Conservation (phyloP, 352 stramenopile species). For the Globisporangium heterothallicum region DNA sequence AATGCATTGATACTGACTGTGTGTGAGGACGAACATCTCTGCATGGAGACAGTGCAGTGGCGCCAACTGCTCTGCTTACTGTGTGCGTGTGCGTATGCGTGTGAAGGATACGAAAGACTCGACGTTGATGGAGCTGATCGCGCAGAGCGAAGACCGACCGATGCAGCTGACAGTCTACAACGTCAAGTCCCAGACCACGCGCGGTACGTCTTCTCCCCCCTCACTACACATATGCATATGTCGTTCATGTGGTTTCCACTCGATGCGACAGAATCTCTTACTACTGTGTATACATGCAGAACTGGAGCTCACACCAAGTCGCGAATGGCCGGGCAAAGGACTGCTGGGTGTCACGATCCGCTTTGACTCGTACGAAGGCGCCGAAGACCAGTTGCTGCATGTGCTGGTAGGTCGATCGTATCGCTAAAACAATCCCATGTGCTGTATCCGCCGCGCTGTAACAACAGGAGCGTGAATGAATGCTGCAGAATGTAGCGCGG, state of each 20-base stretch:
- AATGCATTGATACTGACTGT: too few relatives aligned
- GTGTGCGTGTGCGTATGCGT: not conserved
- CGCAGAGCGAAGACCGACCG: constrained; percentile 69
- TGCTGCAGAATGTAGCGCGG: constrained; percentile 66
- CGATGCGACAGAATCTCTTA: not conserved
- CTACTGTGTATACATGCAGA: constrained; percentile 20
- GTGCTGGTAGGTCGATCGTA: constrained; percentile 68
- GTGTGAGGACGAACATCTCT: too few relatives aligned
- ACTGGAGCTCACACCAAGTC: constrained; percentile 86
- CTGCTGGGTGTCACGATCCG: constrained; percentile 96
- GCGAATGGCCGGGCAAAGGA: constrained; percentile 91
- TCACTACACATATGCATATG: not conserved
- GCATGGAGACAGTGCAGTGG: not conserved
- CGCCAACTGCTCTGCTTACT: not conserved
- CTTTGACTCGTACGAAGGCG: constrained; percentile 95
- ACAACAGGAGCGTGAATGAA: too few relatives aligned
- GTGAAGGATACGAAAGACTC: constrained; percentile 74
- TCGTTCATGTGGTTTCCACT: not conserved
- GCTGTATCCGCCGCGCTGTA: not conserved
- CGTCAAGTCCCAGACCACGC: constrained; percentile 67
- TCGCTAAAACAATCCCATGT: not conserved
- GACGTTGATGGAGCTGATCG: constrained; percentile 91
- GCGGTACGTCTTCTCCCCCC: constrained; percentile 31
- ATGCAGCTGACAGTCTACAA: constrained; percentile 79
- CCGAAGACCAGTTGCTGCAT: constrained; percentile 94